Percentiles rank a stretch among this genome's conserved stretches.
Evolutionary conservation across 1,139 yeast genomes (phyloP).

Genomic region (Pichia sp.): DNA sequence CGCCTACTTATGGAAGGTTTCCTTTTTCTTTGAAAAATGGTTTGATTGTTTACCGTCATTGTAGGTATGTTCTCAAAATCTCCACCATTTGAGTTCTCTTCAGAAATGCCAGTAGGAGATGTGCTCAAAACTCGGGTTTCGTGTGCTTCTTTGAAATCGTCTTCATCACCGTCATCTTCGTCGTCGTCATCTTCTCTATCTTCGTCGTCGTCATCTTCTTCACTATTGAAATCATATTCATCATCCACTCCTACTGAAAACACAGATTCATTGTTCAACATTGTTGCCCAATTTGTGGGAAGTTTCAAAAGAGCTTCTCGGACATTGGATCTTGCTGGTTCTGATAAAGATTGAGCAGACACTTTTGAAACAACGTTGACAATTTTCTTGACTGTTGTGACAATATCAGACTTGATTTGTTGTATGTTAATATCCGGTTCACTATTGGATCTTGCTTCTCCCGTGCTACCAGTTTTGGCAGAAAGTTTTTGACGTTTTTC

Average conservation of each 20-base stretch:
- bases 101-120: not conserved
- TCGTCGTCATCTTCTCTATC: constrained; percentile 12
- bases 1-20: constrained; percentile 26
- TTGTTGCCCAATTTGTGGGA: constrained; percentile 60
- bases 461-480: not conserved
- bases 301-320: constrained; percentile 71
- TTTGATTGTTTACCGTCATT: constrained; percentile 15
- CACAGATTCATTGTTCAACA: constrained; percentile 31
- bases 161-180: constrained; percentile 11
- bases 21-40: constrained; percentile 15
- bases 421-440: constrained; percentile 26
- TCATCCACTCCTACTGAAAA: constrained; percentile 10
- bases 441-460: constrained; percentile 7
- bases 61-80: constrained; percentile 15
- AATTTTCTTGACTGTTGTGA: constrained; percentile 83
- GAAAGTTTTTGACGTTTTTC: constrained; percentile 20
- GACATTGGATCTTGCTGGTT: constrained; percentile 82
- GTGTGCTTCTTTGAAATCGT: not conserved
- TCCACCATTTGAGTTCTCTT: constrained; percentile 13
- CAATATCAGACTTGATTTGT: constrained; percentile 72
- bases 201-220: constrained; percentile 14
- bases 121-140: not conserved
- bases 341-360: constrained; percentile 67
- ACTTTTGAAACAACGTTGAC: constrained; percentile 82
- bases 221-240: constrained; percentile 17